Conservation (phyloP, 192 early-diverging fungal species). For the Backusella tarrabulga region DNA sequence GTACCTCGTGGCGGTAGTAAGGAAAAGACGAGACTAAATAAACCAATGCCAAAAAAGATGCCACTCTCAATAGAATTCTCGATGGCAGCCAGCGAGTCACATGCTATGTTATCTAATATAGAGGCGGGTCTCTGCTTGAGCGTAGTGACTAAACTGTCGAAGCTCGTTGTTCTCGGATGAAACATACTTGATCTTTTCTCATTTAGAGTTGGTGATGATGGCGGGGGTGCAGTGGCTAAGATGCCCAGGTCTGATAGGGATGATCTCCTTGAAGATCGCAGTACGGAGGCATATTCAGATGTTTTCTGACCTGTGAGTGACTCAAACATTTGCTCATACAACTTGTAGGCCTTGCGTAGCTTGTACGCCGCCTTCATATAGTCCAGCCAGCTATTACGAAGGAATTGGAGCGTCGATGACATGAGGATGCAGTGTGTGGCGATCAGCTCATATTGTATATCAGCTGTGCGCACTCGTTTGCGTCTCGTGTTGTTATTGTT, state of each 20-base stretch:
- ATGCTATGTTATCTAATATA: neutral
- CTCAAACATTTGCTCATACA: conserved; percentile 38
- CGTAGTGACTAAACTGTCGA: neutral
- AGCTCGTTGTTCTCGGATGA: neutral
- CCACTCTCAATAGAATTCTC: conserved; percentile 25
- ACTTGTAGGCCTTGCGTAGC: conserved; percentile 36
- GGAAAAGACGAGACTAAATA: conserved; percentile 37
- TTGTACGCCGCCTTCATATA: conserved; percentile 38
- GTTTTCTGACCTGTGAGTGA: conserved; percentile 28
- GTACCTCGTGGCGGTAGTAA: conserved; percentile 35
- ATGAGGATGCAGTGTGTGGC: conserved; percentile 35
- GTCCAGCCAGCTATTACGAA: conserved; percentile 34
- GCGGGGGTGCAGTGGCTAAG: conserved; percentile 5
- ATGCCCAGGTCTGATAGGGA: neutral
- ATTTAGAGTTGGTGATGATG: neutral
- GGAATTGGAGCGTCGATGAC: conserved; percentile 37
- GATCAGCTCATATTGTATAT: conserved; percentile 28
- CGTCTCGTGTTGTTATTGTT: neutral
- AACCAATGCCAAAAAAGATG: conserved; percentile 32
- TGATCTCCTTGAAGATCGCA: neutral
- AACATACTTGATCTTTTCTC: conserved; percentile 10
- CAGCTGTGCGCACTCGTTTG: neutral
- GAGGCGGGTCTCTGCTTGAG: conserved; percentile 5
- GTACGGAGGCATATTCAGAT: conserved; percentile 22
- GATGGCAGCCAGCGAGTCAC: neutral